A percentile compares a stretch with the other conserved stretches of the same genome.
Conservation (phyloP, 1,284 basidiomycete species). For the Volvariella volvacea region DNA sequence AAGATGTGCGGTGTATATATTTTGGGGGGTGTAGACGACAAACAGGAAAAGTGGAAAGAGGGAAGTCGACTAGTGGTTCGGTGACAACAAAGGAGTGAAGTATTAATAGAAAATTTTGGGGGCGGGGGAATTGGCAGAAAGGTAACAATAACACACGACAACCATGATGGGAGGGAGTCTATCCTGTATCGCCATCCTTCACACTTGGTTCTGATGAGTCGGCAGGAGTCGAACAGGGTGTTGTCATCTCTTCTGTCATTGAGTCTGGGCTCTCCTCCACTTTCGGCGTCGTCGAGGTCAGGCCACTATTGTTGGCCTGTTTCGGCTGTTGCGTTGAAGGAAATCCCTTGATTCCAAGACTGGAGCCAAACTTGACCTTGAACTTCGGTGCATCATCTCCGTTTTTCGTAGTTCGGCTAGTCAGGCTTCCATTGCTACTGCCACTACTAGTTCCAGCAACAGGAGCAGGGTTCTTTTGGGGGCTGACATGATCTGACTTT, state of each 20-base stretch:
- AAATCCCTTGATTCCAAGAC: constrained; percentile 26
- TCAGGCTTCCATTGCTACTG: background rate
- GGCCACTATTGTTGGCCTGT: constrained; percentile 9
- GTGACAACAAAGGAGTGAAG: background rate
- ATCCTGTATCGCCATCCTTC: constrained; percentile 75
- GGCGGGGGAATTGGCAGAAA: no score
- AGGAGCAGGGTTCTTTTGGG: constrained; percentile 2
- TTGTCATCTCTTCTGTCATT: constrained; percentile 12
- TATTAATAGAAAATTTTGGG: background rate
- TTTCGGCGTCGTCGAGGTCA: constrained; percentile 11
- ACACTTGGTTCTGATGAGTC: constrained; percentile 52
- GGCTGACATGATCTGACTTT: constrained; percentile 38
- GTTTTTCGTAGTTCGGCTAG: background rate
- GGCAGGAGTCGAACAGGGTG: constrained; percentile 25
- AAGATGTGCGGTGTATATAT: no score
- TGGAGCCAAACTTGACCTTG: constrained; percentile 64
- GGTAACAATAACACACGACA: no score
- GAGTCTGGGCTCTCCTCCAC: constrained; percentile 2
- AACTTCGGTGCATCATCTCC: constrained; percentile 63
- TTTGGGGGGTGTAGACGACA: no score
- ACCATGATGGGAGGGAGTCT: no score
- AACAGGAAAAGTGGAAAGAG: no score
- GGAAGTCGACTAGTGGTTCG: background rate
- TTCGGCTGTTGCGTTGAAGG: background rate
- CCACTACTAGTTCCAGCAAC: background rate